A percentile compares a stretch with the other conserved stretches of the same genome.
phyloP scores from a whole-genome alignment of 495 filamentous ascomycete species.

The Podospora pseudoanserina region DNA sequence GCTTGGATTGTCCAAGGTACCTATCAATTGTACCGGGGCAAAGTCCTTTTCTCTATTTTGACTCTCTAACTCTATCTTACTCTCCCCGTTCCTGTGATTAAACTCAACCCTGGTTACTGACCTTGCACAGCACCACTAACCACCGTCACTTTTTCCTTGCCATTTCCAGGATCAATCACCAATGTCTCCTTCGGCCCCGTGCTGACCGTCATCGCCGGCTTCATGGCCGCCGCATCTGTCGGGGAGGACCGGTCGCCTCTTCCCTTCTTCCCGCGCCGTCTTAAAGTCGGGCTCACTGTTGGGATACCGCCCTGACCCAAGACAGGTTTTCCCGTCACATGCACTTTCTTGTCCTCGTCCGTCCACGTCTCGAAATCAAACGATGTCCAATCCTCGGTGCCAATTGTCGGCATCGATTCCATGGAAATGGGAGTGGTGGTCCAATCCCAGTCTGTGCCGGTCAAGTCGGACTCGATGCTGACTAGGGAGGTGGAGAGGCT shows the following conservation, averaged over 20 bases:
- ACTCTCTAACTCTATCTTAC: not conserved
- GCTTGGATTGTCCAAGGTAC: no score
- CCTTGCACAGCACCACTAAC: not conserved
- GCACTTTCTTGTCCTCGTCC: not conserved
- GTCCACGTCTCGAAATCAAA: not conserved
- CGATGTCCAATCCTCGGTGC: not conserved
- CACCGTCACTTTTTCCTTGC: not conserved
- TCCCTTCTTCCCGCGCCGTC: not conserved
- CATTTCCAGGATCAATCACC: not conserved
- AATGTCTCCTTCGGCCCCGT: not conserved
- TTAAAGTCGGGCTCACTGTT: not conserved
- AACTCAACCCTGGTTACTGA: not conserved
- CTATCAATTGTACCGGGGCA: not conserved
- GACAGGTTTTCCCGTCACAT: not conserved
- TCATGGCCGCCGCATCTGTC: not conserved
- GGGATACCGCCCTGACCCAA: not conserved
- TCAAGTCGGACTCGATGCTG: not conserved
- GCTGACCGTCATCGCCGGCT: not conserved
- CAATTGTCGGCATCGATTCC: not conserved
- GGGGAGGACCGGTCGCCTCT: not conserved
- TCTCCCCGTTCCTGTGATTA: not conserved
- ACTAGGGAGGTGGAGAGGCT: no score
- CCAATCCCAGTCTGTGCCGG: not conserved
- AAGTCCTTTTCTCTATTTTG: not conserved
- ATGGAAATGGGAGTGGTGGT: not conserved